Evolutionary conservation across 75 land plant species (phyloP).

Genomic region (Picea sitchensis): DNA sequence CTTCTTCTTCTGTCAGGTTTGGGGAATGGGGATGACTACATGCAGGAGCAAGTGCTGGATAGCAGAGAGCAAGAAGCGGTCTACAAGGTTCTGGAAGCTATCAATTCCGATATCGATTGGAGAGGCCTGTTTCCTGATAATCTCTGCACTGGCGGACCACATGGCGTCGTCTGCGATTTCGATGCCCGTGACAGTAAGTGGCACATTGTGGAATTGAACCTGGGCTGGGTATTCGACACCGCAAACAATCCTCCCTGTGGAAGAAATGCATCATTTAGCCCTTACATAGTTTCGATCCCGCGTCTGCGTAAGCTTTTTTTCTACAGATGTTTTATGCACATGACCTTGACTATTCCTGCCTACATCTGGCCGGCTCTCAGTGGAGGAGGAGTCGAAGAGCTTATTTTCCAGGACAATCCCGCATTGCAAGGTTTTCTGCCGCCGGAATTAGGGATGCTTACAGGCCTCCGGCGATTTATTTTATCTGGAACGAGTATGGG

Average conservation of each 20-base stretch:
- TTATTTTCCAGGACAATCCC: constrained; percentile 49
- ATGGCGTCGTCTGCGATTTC: constrained; percentile 66
- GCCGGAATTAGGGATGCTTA: constrained; percentile 16
- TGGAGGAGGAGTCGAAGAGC: constrained; percentile 31
- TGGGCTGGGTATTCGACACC: constrained; percentile 61
- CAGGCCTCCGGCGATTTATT: constrained; percentile 32
- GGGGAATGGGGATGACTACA: too few species aligned
- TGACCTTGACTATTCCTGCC: constrained; percentile 9
- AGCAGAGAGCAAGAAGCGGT: constrained; percentile 1
- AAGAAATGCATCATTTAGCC: constrained; percentile 31
- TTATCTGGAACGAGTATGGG: constrained; percentile 29
- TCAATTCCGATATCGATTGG: constrained; percentile 55
- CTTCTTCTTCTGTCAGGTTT: too few species aligned
- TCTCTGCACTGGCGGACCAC: constrained; percentile 62
- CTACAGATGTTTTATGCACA: constrained; percentile 54
- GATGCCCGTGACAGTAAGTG: constrained; percentile 13
- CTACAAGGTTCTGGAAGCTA: constrained; percentile 34
- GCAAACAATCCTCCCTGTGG: constrained; percentile 63
- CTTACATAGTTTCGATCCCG: constrained; percentile 26
- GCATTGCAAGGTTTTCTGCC: constrained; percentile 26
- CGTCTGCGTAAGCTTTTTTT: constrained; percentile 61
- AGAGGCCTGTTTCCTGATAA: constrained; percentile 48
- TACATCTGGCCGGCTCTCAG: not conserved
- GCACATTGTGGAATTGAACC: constrained; percentile 31
- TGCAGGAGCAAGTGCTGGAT: not conserved